Evolutionary conservation across 2,329 filamentous ascomycete genomes (phyloP), one percentile per base, ranked within the genome.

Genomic region (Lachnellula subtilissima): DNA sequence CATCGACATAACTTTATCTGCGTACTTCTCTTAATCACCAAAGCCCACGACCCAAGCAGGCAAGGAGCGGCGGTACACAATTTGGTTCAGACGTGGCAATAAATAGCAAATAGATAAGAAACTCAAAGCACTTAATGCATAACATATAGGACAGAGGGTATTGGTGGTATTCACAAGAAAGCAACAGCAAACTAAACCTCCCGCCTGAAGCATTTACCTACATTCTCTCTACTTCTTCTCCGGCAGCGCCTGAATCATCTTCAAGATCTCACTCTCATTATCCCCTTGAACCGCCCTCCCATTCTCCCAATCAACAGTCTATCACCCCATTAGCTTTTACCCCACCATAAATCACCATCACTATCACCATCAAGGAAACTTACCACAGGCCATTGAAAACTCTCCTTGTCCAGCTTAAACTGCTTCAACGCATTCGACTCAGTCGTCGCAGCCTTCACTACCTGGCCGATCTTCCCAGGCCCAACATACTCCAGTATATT

Each of bases 291-390:
- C 78, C 48, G 86, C 93, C 71, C 85, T 88, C 62, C 92, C 94
- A 71, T 93, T 92, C 70, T 88, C 90, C 94, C 94, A 97, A 71
- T 97, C 93, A 52, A 97, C 93, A 56, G 87, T 75, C 81, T 79
- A 61, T 28, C 37, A 22, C 40, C 36, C 40, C 60, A 71, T 66
- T 70, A 69, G 56, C 52, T 60, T 39, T 48, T 53, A 39, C 52
- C 54, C n/a, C 7, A 39, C 15, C 11, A 19, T 3, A 8, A 4
- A 22, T 22, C 22, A 22, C 22, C 22, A 47, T 36, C 11, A 2
- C 19, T 14, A 17, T 32, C 3, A 39, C 5, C 5, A 17, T 37
- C 17, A 43, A 52, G 32, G 51, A 22, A 54, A 80, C 87, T 67
- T 76, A 94, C 89, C 71, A 97, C 75, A 25, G 93, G 93, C 63